Evolutionary conservation across 129 eudicot genomes (phyloP), one percentile per base, ranked within the genome.

Genomic region (Flaveria ramosissima): DNA sequence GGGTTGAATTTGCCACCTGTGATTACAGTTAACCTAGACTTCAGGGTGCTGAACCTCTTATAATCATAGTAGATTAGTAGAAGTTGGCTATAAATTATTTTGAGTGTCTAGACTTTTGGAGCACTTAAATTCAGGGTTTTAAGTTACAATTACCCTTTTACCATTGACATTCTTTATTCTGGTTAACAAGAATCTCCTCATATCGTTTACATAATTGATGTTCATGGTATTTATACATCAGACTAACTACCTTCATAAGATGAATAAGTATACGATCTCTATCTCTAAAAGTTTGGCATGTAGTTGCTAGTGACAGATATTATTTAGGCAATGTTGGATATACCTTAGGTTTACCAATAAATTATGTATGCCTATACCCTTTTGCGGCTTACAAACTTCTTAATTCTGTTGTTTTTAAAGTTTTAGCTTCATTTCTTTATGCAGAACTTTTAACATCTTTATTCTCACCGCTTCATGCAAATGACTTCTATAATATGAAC

Each of bases 111-210:
- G 72, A 75, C 27, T 47, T 62, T 17, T 41, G 45, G 61, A 27
- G 36, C 32, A 11, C n/a, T n/a, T 71, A 30, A n/a, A 45, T 45
- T 27, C 42, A 10, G 21, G 64, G 16, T 63, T 63, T 63, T 3
- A 75, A 46, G 59, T 14, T 6, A 27, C 16, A 48, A 17, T 21
- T 21, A 26, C 30, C 70, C 45, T 60, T 75, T 45, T 62, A 75
- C 48, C 17, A 14, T 61, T 43, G 16, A 47, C 71, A 10, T 52
- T n/a, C 19, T 36, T 43, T 75, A 10, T 62, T 64, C 21, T 76
- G 73, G 23, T 50, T 72, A 76, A 76, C 64, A 76, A 32, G 10
- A 32, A 10, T 32, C 45, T 74, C 17, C 57, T 11, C 56, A 13
- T 14, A 13, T 39, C 41, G 17, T 53, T 55, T 39, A 32, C 21